Evolutionary conservation across 768 basidiomycete genomes (phyloP).

Genomic region (Phlebiopsis flavidoalba): DNA sequence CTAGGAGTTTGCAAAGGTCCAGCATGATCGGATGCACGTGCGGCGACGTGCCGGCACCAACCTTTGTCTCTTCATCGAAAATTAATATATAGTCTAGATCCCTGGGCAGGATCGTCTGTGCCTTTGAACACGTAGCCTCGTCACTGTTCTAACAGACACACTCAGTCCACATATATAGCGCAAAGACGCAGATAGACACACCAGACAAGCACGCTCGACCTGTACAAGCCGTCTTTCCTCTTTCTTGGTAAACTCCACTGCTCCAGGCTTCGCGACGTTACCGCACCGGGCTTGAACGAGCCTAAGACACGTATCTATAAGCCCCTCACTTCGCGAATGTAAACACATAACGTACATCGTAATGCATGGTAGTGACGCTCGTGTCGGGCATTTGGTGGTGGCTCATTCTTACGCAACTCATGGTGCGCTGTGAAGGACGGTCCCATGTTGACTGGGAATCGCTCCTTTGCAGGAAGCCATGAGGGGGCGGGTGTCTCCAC

Average conservation of each 20-base stretch:
- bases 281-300: slow-evolving; percentile 69
- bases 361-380: slow-evolving; percentile 75
- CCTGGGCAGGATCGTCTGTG: slow-evolving; percentile 49
- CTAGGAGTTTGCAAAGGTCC: slow-evolving; percentile 31
- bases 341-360: slow-evolving; percentile 47
- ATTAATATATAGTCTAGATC: slow-evolving; percentile 76
- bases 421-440: slow-evolving; percentile 54
- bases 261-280: slow-evolving; percentile 60
- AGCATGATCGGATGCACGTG: not conserved
- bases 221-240: slow-evolving; percentile 47
- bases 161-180: not conserved
- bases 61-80: slow-evolving; percentile 71
- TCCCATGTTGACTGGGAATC: slow-evolving; percentile 56
- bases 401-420: slow-evolving; percentile 59
- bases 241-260: slow-evolving; percentile 53
- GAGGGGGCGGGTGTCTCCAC: slow-evolving; percentile 40
- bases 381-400: slow-evolving; percentile 36
- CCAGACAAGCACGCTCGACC: slow-evolving; percentile 67
- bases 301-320: slow-evolving; percentile 35
- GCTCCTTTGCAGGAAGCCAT: slow-evolving; percentile 59
- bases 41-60: slow-evolving; percentile 22
- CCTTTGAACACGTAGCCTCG: slow-evolving; percentile 50
- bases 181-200: slow-evolving; percentile 23
- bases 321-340: not conserved
- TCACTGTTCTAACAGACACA: slow-evolving; percentile 39